Base-by-base conservation (phyloP, 352 stramenopile genomes). In the Discostella stelligera region DNA sequence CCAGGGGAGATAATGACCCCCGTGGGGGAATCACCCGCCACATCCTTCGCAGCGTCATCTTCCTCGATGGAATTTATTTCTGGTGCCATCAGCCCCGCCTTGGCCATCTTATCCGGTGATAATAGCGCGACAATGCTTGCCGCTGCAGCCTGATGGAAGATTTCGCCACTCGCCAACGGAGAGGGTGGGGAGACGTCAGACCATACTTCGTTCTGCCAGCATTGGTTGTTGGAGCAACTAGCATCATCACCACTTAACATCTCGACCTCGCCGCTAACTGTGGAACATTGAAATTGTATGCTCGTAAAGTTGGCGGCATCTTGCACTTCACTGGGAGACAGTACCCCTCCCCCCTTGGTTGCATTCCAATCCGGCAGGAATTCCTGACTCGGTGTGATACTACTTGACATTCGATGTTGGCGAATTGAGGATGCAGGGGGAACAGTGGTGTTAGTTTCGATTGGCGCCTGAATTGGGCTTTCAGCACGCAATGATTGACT, bases 111-210 rank as follows among this genome's bases (percentile, higher is more conserved):
- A 49, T 74, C 39, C 9, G 71, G 52, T 32, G 69, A 77, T 18
- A 89, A 27, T 8, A 91, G 49, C 5, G 74, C 69, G 18, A 82
- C 41, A 48, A 91, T 77, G 21, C 69, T 70, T 5, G 77, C 66
- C 27, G 80, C 66, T 3, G 79, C 77, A 67, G 78, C 87, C 39
- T 89, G 66, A 49, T 89, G 82, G 59, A 87, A 85, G 20, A 78
- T 74, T 46, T 88, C 69, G 5, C n/a, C 32, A 1, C 77, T 52
- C 39, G 75, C 66, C 1, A 86, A 53, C 32, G 80, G 72, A 18
- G 52, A 70, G 3, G 77, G 79, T 9, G 71, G 69, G 20, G 56
- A 66, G 21, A 60, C 71, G 3, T 79, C 71, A 52, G 46, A 62
- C 71, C 64, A 74, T 6, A 80, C 65, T 25, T 80, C 64, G 50